Evolutionary conservation across 306 rosid genomes (phyloP).

Genomic region (Vachellia pachyceras): DNA sequence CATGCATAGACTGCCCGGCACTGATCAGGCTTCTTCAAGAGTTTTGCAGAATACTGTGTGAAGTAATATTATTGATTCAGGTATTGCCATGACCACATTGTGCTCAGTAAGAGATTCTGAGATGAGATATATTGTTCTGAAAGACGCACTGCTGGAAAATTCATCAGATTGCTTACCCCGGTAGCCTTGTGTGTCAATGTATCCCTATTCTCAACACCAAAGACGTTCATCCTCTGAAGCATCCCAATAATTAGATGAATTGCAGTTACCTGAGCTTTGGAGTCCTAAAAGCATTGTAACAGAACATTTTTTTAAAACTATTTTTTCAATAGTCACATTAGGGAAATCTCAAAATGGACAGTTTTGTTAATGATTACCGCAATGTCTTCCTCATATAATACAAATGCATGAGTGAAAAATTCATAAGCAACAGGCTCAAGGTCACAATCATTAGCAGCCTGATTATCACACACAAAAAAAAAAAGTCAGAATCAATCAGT

Average conservation of each 20-base stretch:
- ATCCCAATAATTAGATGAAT: slow-evolving; percentile 87
- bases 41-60: slow-evolving; percentile 74
- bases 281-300: slow-evolving; percentile 62
- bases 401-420: slow-evolving; percentile 95
- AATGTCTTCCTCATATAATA: slow-evolving; percentile 96
- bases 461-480: slow-evolving; percentile 27
- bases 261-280: slow-evolving; percentile 96
- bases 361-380: slow-evolving; percentile 57
- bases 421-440: slow-evolving; percentile 94
- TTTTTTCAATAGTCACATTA: slow-evolving; percentile 15
- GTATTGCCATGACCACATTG: slow-evolving; percentile 25
- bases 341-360: slow-evolving; percentile 31
- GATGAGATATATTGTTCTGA: slow-evolving; percentile 19
- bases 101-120: slow-evolving; percentile 8
- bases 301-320: neutral
- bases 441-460: slow-evolving; percentile 97
- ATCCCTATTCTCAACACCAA: slow-evolving; percentile 93
- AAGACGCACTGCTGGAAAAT: slow-evolving; percentile 24
- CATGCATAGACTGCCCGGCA: slow-evolving; percentile 74
- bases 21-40: slow-evolving; percentile 77
- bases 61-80: slow-evolving; percentile 25
- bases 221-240: slow-evolving; percentile 82
- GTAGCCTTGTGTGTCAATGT: slow-evolving; percentile 97
- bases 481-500: neutral
- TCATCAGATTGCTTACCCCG: slow-evolving; percentile 58